Percentiles rank a stretch among this genome's conserved stretches.
Conservation (phyloP, 225 moss, liverwort and hornwort species). For the Pleurozium schreberi region DNA sequence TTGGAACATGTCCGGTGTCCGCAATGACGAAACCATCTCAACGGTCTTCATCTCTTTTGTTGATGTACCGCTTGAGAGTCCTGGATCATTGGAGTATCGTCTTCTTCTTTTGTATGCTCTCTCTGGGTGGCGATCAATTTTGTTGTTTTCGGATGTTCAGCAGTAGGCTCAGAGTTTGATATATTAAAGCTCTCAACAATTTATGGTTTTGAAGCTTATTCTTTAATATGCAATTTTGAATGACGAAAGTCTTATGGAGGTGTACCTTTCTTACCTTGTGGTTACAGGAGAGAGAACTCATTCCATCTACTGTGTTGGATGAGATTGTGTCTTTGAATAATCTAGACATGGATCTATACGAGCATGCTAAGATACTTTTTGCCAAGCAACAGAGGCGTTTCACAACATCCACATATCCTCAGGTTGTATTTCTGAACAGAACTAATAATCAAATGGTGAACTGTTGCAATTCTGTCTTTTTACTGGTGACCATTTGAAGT, state of each 20-base stretch:
- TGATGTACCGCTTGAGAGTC: background rate
- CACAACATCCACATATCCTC: background rate
- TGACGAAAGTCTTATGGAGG: background rate
- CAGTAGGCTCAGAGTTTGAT: background rate
- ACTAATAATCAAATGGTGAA: background rate
- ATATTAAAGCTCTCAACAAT: background rate
- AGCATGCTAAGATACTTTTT: constrained; percentile 28
- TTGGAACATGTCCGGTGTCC: background rate
- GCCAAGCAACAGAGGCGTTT: constrained; percentile 29
- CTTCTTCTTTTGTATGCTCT: background rate
- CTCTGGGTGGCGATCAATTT: background rate
- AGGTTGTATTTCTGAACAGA: constrained; percentile 12
- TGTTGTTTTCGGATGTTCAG: background rate
- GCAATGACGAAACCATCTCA: too few species aligned
- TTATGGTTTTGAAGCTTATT: background rate
- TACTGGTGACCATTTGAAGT: background rate
- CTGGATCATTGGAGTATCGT: background rate
- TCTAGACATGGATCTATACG: constrained; percentile 34
- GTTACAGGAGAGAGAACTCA: constrained; percentile 35
- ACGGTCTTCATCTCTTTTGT: background rate
- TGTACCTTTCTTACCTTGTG: background rate
- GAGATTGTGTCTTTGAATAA: constrained; percentile 39
- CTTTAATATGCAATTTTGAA: background rate
- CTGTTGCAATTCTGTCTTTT: background rate
- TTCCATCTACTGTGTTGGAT: constrained; percentile 25